Conservation (phyloP, 176 grass and related monocot genomes). For the Otatea glauca region DNA sequence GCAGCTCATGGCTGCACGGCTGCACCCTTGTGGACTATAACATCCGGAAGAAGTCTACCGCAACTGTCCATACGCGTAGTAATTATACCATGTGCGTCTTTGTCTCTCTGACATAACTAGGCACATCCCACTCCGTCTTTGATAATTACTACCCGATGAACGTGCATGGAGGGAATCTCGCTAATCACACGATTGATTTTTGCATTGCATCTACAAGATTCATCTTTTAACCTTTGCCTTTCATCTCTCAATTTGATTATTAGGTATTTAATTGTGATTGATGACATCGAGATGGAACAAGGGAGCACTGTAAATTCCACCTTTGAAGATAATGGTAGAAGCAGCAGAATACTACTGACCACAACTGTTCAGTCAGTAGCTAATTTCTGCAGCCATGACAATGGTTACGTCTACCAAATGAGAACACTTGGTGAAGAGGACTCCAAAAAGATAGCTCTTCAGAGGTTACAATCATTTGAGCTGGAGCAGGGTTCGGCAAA, state of each 20-base stretch:
- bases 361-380: constrained; percentile 20
- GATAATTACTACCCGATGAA: no score
- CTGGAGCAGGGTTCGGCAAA: neutral
- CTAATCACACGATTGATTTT: neutral
- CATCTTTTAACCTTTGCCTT: neutral
- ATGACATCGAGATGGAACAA: constrained; percentile 38
- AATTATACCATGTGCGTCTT: no score
- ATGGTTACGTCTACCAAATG: constrained; percentile 45
- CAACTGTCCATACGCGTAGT: no score
- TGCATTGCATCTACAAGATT: neutral
- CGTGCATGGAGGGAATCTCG: no score
- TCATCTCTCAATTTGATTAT: neutral
- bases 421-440: constrained; percentile 30
- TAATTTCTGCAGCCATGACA: constrained; percentile 35
- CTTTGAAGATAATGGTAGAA: constrained; percentile 14
- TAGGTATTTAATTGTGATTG: constrained; percentile 51
- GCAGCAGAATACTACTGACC: constrained; percentile 49
- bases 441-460: constrained; percentile 36
- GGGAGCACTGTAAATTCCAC: neutral
- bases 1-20: no score
- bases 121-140: no score
- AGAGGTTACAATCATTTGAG: neutral
- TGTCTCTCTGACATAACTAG: no score
- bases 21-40: no score
- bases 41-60: no score